These are phyloP conservation scores for Cokeromyces recurvatus DNA, from an alignment of 371 early-diverging fungal genomes.

Conservation along the genomic window DNA sequence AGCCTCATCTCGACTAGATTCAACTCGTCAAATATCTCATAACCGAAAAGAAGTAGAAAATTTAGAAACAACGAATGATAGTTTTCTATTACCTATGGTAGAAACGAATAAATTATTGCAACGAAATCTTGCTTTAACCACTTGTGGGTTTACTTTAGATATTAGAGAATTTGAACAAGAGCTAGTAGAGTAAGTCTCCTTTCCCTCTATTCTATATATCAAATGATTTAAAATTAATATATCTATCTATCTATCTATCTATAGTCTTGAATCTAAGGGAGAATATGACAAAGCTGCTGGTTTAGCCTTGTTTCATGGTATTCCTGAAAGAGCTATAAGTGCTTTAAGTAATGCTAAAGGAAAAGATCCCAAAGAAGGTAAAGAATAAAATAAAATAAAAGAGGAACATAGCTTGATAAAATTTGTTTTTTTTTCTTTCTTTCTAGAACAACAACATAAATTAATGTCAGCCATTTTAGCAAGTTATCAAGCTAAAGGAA, in stretches of 20 bases:
- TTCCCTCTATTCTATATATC: too few species aligned
- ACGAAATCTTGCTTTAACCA: slow-evolving; percentile 61
- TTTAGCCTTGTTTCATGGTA: slow-evolving; percentile 80
- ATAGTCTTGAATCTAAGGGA: slow-evolving; percentile 60
- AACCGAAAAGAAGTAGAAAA: not conserved
- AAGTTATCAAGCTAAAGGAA: slow-evolving; percentile 44
- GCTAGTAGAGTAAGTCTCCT: slow-evolving; percentile 50
- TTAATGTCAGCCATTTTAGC: slow-evolving; percentile 78
- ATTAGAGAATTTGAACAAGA: slow-evolving; percentile 59
- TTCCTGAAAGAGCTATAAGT: slow-evolving; percentile 68
- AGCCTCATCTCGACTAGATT: slow-evolving; percentile 19
- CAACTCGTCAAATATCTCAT: slow-evolving; percentile 7
- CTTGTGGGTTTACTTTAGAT: slow-evolving; percentile 74
- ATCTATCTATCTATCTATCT: too few species aligned
- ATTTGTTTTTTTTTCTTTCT: too few species aligned
- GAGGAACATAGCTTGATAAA: too few species aligned
- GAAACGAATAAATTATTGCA: slow-evolving; percentile 50
- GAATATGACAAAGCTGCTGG: slow-evolving; percentile 83
- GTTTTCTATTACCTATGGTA: slow-evolving; percentile 43
- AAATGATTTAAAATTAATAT: too few species aligned
- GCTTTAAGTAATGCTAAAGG: slow-evolving; percentile 50
- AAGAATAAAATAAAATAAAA: not conserved
- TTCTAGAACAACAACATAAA: slow-evolving; percentile 65
- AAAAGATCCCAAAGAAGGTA: slow-evolving; percentile 42
- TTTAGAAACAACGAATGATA: too few species aligned